Evolutionary conservation across 2,329 filamentous ascomycete species (phyloP), one percentile per base, ranked within the genome.

Genomic region (Apiospora hydei): DNA sequence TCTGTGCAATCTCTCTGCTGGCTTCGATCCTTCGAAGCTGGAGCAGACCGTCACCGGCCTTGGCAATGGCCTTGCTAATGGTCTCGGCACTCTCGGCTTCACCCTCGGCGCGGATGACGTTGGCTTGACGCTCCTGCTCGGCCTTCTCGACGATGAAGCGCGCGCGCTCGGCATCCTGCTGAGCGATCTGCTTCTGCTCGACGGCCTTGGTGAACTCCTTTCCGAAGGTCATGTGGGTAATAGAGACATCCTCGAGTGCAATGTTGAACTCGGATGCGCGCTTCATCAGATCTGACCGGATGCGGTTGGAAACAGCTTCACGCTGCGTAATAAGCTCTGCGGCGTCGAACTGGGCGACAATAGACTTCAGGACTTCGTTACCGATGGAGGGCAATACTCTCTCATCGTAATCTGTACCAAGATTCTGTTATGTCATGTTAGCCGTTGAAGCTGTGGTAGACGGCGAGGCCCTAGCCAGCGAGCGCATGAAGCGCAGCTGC

Each of bases 201-300:
- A 99, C 96, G 76, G 96, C 96, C 84, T 94, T 94, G 74, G 96
- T 99, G 88, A 99, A 99, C 85, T 99, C 96, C 84, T 96, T 96
- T 78, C 96, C 96, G 82, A 99, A 99, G 70, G 96, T 99, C 96
- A 99, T 99, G 89, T 99, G 96, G 74, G 96, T 99, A 84, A 99
- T 99, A 81, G 94, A 97, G 73, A 99, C 96, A 81, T 99, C 96
- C 85, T 99, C 96, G 70, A 99, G 94, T 41, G 95, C 94, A 81
- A 99, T 99, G 88, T 99, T 98, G 91, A 99, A 99, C 84, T 99
- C 96, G 80, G 92, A 87, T 67, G 96, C 96, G 80, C 96, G 95
- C 86, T 93, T 95, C 81, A 96, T 92, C 69, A 99, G 91, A 83
- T 99, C 96, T 78, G 89, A 89, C 74, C 94, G 95, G 88, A 99